Base-by-base conservation (phyloP, 352 stramenopile genomes). In the Pythium phragmiticola region DNA sequence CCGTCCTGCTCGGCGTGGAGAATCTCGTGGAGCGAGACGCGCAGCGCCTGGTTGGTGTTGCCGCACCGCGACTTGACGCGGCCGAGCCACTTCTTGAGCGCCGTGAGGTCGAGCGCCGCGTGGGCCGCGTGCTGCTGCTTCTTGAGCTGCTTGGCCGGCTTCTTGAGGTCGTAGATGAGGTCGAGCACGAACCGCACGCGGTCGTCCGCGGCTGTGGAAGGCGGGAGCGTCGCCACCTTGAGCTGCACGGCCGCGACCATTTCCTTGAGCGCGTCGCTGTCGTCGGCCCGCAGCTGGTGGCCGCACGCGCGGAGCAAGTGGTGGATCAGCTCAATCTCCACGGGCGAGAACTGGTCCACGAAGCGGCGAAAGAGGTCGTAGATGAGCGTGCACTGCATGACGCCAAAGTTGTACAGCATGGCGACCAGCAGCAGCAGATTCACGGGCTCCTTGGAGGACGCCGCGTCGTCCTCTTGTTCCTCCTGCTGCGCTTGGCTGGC, bases 91-190 rank as follows among this genome's bases (percentile, higher is more conserved):
- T 98, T 98, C 55, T 94, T 89, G 12, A 98, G 78, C 36, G 87
- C 89, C 17, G 78, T 74, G 11, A 93, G 80, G 56, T 91, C 82
- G 4, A 80, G 94, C 70, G 57, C 72, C 49, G 70, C 84, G 70
- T 34, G 78, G 69, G 42, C 70, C 23, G 58, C 33, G 53, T 66
- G 33, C 57, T 34, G 59, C 39, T 42, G 26, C 26, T 69, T 95
- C 72, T 96, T 87, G 53, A 94, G 92, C 41, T 91, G 84, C 73
- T 97, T 98, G 61, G 96, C 96, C 60, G 82, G 75, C 72, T 98
- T 98, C 73, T 98, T 98, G 21, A 99, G 77, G 69, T 98, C 93
- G 64, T 94, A 96, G 54, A 99, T 98, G 13, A 97, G 85, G 56
- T 98, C 92, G 28, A 99, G 72, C 66, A 99, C 96, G 70, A 93